A percentile compares a stretch with the other conserved stretches of the same genome.
phyloP scores from a whole-genome alignment of 441 rosid genomes.

The Adansonia madagascariensis region DNA sequence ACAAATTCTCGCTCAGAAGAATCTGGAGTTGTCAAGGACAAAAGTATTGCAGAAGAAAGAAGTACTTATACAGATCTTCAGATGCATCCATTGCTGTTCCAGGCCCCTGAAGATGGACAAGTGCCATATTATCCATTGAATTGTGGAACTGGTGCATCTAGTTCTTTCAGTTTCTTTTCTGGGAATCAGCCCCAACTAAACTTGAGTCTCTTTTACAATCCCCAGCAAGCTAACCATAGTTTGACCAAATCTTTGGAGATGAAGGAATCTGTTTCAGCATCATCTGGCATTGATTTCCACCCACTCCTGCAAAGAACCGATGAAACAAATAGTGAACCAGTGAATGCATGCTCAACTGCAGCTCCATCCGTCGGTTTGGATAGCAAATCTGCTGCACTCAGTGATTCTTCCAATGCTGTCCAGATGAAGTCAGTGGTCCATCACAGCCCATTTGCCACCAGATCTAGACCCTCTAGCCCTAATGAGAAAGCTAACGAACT shows the following conservation, averaged over 20 bases:
- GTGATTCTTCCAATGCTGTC: slow-evolving; percentile 38
- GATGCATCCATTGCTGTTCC: slow-evolving; percentile 94
- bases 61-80: slow-evolving; percentile 60
- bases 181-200: slow-evolving; percentile 78
- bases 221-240: slow-evolving; percentile 43
- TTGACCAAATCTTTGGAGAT: slow-evolving; percentile 46
- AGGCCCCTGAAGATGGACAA: slow-evolving; percentile 62
- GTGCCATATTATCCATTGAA: slow-evolving; percentile 55
- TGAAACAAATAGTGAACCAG: slow-evolving; percentile 41
- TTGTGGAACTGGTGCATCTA: slow-evolving; percentile 44
- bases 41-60: slow-evolving; percentile 45
- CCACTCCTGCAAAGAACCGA: slow-evolving; percentile 80
- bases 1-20: slow-evolving; percentile 42
- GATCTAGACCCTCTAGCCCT: slow-evolving; percentile 37
- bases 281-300: slow-evolving; percentile 73
- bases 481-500: slow-evolving; percentile 54
- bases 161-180: slow-evolving; percentile 75
- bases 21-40: slow-evolving; percentile 50
- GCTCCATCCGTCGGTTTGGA: slow-evolving; percentile 39
- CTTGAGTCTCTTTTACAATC: slow-evolving; percentile 74
- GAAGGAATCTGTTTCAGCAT: slow-evolving; percentile 47
- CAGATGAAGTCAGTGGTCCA: slow-evolving; percentile 39
- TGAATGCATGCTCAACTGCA: slow-evolving; percentile 37
- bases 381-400: slow-evolving; percentile 44
- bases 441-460: slow-evolving; percentile 34